Conservation (phyloP, 176 grass and related monocot genomes). For the Musa troglodytarum region DNA sequence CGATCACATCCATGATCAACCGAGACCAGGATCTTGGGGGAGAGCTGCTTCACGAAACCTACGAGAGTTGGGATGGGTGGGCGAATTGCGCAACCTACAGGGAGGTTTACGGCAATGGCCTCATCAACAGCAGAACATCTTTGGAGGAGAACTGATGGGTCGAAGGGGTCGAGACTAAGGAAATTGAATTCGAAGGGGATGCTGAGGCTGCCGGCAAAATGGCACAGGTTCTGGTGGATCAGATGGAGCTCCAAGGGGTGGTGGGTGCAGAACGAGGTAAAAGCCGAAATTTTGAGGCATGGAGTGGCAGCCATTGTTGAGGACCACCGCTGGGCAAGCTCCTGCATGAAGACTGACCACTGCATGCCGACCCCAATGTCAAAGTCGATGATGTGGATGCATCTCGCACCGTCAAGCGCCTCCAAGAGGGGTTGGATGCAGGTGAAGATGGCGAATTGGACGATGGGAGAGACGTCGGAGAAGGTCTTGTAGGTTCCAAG, state of each 20-base stretch:
- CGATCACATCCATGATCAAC: slow-evolving; percentile 42
- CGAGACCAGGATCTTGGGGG: slow-evolving; percentile 35
- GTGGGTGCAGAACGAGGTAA: slow-evolving; percentile 22
- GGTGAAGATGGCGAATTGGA: slow-evolving; percentile 54
- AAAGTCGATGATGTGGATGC: slow-evolving; percentile 45
- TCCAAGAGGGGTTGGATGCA: slow-evolving; percentile 45
- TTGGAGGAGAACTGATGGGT: slow-evolving; percentile 1
- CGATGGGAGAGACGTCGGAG: slow-evolving; percentile 37
- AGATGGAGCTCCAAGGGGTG: slow-evolving; percentile 55
- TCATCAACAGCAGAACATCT: slow-evolving; percentile 24
- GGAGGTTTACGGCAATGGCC: slow-evolving; percentile 33
- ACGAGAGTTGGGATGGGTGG: slow-evolving; percentile 9
- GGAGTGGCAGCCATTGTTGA: not conserved
- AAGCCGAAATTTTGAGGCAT: slow-evolving; percentile 32
- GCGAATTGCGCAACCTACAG: slow-evolving; percentile 14
- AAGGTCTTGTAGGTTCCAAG: slow-evolving; percentile 53
- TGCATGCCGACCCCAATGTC: slow-evolving; percentile 39
- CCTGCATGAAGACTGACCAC: slow-evolving; percentile 62
- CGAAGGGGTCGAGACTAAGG: slow-evolving; percentile 27
- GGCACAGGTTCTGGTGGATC: slow-evolving; percentile 31
- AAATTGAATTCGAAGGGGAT: slow-evolving; percentile 44
- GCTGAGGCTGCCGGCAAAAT: slow-evolving; percentile 29
- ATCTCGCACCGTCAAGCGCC: slow-evolving; percentile 25
- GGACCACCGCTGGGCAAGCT: slow-evolving; percentile 39
- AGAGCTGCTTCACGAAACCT: slow-evolving; percentile 42